A percentile compares a stretch with the other conserved stretches of the same genome.
Conservation (phyloP, 768 basidiomycete species). For the Termitomyces sp. region DNA sequence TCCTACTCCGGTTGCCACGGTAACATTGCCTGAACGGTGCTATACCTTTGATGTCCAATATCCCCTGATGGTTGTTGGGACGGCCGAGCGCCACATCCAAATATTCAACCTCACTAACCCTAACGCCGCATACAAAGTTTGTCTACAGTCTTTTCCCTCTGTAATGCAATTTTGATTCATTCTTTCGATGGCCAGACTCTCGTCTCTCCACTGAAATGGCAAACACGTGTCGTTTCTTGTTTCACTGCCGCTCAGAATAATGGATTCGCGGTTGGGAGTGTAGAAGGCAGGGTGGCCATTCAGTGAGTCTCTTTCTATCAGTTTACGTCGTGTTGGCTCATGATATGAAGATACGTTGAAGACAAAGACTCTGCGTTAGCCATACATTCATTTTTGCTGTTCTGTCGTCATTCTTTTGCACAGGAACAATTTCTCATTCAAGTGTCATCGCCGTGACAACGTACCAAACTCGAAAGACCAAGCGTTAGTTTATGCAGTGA, state of each 20-base stretch:
- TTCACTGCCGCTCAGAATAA: constrained; percentile 63
- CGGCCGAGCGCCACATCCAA: constrained; percentile 88
- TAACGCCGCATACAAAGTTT: constrained; percentile 61
- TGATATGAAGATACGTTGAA: constrained; percentile 65
- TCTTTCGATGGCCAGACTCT: constrained; percentile 50
- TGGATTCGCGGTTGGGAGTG: constrained; percentile 81
- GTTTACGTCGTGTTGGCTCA: not conserved
- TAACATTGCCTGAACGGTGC: constrained; percentile 85
- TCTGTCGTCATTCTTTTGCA: not conserved
- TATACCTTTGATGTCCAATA: constrained; percentile 82
- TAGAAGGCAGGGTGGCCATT: constrained; percentile 91
- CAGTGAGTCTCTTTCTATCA: constrained; percentile 57
- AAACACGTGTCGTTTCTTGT: constrained; percentile 82
- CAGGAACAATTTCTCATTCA: constrained; percentile 86
- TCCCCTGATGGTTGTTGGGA: constrained; percentile 86
- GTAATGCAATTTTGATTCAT: not conserved
- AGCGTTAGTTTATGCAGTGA: constrained; percentile 75
- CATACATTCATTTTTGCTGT: not conserved
- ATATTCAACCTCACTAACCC: constrained; percentile 87
- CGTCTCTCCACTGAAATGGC: constrained; percentile 87
- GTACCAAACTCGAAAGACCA: constrained; percentile 56
- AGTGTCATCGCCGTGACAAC: constrained; percentile 66
- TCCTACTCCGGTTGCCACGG: constrained; percentile 68
- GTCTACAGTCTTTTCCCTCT: not conserved
- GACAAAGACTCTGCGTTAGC: constrained; percentile 71